These are phyloP conservation scores for Tolypocladium amazonense DNA, from an alignment of 2,329 filamentous ascomycete genomes.

Conservation along the genomic window DNA sequence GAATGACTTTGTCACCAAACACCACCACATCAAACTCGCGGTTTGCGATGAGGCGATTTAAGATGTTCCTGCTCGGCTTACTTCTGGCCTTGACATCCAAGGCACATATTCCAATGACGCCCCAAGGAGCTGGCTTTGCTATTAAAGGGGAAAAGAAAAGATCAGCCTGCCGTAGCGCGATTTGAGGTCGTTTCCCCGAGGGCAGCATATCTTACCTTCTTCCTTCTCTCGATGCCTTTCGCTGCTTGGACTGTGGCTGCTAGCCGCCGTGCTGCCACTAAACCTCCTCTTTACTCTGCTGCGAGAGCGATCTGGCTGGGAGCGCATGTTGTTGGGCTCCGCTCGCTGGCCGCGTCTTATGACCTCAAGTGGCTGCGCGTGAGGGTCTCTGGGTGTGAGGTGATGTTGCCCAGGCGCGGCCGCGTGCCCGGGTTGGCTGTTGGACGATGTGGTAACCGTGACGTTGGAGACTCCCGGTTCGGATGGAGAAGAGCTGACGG, in stretches of 20 bases:
- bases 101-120: constrained; percentile 84
- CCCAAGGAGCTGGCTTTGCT: constrained; percentile 48
- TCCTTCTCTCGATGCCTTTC: constrained; percentile 54
- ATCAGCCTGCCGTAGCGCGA: constrained; percentile 14
- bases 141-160: constrained; percentile 2
- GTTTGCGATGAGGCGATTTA: constrained; percentile 83
- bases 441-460: constrained; percentile 42
- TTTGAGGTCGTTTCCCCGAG: background rate
- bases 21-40: constrained; percentile 94
- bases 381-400: constrained; percentile 31
- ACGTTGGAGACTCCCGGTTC: constrained; percentile 41
- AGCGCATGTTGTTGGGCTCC: constrained; percentile 25
- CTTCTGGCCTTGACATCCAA: constrained; percentile 92
- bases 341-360: constrained; percentile 30
- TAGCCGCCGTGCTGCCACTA: constrained; percentile 72
- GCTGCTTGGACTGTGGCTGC: constrained; percentile 69
- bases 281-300: constrained; percentile 65
- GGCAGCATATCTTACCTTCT: constrained; percentile 29
- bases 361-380: constrained; percentile 31
- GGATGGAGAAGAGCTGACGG: constrained; percentile 29
- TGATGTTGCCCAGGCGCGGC: constrained; percentile 26
- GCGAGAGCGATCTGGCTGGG: constrained; percentile 47
- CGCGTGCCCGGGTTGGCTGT: constrained; percentile 22
- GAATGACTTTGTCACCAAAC: constrained; percentile 96
- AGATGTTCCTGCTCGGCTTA: constrained; percentile 92